These are phyloP conservation scores for Leishmania guyanensis DNA, from an alignment of 208 protist genomes.

Conservation along the genomic window DNA sequence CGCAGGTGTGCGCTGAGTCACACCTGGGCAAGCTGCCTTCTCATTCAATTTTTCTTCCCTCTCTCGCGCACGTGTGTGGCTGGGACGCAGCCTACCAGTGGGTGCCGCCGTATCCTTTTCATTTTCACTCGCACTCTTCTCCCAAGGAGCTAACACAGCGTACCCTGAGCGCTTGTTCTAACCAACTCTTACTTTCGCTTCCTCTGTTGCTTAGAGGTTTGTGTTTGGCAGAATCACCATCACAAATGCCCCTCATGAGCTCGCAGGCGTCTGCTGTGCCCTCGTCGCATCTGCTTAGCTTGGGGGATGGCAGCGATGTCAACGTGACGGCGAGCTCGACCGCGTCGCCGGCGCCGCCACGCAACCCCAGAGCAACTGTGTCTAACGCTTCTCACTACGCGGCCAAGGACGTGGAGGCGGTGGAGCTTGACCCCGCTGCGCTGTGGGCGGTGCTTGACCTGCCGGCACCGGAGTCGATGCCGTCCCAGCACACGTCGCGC, in stretches of 20 bases:
- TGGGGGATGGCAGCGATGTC: not conserved
- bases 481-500: conserved; percentile 41
- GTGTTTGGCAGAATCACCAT: not conserved
- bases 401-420: conserved; percentile 12
- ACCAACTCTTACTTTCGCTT: not conserved
- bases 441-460: conserved; percentile 64
- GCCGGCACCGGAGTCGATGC: conserved; percentile 37
- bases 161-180: not conserved
- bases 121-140: not conserved
- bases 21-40: not conserved
- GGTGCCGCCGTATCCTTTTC: not conserved
- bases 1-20: not conserved
- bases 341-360: not conserved
- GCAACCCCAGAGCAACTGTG: not conserved
- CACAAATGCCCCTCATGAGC: not conserved
- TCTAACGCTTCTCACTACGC: not conserved
- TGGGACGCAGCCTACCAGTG: not conserved
- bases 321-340: not conserved
- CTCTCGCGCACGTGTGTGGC: not conserved
- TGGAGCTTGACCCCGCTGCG: conserved; percentile 26
- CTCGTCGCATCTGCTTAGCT: not conserved
- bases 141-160: not conserved
- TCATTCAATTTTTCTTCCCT: not conserved
- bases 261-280: not conserved
- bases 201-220: not conserved